phyloP scores from a whole-genome alignment of 768 basidiomycete genomes.

The Lentinula lateritia region DNA sequence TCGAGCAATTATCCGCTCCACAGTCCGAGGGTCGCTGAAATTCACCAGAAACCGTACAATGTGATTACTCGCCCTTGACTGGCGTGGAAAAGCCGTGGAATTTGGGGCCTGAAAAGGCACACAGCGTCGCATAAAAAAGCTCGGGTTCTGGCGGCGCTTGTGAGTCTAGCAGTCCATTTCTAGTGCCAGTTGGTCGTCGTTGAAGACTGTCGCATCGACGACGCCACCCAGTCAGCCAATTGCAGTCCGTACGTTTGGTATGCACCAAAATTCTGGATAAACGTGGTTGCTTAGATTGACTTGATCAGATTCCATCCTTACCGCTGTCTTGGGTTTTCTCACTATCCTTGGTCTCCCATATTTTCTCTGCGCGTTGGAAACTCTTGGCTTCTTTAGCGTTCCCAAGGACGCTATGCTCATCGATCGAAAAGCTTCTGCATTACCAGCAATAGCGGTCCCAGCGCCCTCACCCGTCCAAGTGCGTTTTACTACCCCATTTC shows the following conservation, averaged over 20 bases:
- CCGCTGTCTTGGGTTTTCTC: constrained; percentile 39
- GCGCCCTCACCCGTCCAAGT: constrained; percentile 21
- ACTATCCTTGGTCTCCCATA: constrained; percentile 11
- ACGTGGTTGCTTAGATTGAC: constrained; percentile 22
- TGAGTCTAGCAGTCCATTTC: background rate
- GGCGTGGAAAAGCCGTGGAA: background rate
- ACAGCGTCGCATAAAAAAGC: background rate
- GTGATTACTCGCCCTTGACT: background rate
- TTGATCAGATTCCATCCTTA: constrained; percentile 29
- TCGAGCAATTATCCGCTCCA: background rate
- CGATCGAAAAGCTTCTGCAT: constrained; percentile 19
- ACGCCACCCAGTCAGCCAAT: background rate
- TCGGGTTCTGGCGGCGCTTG: background rate
- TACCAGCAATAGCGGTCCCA: constrained; percentile 18
- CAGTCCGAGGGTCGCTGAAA: background rate
- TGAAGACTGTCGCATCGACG: background rate
- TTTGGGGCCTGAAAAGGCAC: background rate
- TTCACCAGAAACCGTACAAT: background rate
- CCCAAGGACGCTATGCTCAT: constrained; percentile 27
- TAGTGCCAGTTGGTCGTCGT: background rate
- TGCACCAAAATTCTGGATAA: background rate
- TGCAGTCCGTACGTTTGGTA: background rate
- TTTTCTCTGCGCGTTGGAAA: constrained; percentile 9
- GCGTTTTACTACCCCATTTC: constrained; percentile 5
- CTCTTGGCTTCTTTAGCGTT: constrained; percentile 21